Evolutionary conservation across 352 stramenopile genomes (phyloP).

Genomic region (Globisporangium acanthophoron): DNA sequence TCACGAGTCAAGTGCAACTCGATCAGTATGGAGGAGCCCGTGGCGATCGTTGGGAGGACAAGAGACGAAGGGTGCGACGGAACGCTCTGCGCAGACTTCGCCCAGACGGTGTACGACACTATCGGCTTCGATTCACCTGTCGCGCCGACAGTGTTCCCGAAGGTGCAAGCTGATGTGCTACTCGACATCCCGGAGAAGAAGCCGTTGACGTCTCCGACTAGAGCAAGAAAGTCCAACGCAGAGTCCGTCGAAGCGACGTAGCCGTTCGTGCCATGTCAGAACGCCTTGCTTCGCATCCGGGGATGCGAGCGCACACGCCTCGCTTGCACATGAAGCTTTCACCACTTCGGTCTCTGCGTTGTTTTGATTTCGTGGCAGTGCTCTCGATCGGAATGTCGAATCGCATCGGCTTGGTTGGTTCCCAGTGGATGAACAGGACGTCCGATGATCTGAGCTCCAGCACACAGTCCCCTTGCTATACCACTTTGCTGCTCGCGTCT

Average conservation of each 20-base stretch:
- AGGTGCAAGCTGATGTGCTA: slow-evolving; percentile 1
- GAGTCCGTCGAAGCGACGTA: background rate
- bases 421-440: too few species aligned
- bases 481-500: background rate
- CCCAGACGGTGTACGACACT: background rate
- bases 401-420: too few species aligned
- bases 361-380: too few species aligned
- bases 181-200: slow-evolving; percentile 8
- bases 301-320: too few species aligned
- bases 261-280: background rate
- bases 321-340: too few species aligned
- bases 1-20: slow-evolving; percentile 21
- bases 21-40: slow-evolving; percentile 12
- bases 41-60: slow-evolving; percentile 1
- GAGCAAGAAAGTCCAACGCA: slow-evolving; percentile 3
- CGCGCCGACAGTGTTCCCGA: slow-evolving; percentile 11
- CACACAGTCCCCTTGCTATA: background rate
- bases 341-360: too few species aligned
- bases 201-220: background rate
- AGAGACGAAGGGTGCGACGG: background rate
- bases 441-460: too few species aligned
- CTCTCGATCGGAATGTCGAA: too few species aligned
- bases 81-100: slow-evolving; percentile 9
- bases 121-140: slow-evolving; percentile 7
- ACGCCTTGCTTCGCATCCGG: too few species aligned